phyloP scores from a whole-genome alignment of 768 basidiomycete genomes.

The Pleurotus tuber-regium region DNA sequence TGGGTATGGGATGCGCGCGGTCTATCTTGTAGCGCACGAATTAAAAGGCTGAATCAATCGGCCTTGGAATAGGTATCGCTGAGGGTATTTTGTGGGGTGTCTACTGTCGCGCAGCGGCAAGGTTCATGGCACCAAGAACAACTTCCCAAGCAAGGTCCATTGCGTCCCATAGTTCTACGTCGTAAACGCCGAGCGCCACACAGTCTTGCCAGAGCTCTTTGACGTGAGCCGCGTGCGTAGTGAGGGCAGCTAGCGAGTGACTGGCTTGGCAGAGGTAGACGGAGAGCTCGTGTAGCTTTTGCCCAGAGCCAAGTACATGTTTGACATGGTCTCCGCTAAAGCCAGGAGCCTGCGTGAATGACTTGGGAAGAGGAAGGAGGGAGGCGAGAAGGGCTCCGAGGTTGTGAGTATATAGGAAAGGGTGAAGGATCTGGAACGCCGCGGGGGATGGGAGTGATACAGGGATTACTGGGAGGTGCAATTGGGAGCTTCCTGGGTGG shows the following conservation, averaged over 20 bases:
- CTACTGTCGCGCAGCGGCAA: conserved; percentile 39
- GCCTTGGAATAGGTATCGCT: background rate
- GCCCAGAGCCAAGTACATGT: conserved; percentile 44
- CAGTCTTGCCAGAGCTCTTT: conserved; percentile 82
- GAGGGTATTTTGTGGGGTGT: conserved; percentile 6
- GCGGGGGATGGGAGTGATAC: conserved; percentile 69
- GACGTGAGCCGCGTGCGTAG: conserved; percentile 61
- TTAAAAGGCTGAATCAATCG: conserved; percentile 6
- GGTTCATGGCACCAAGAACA: conserved; percentile 53
- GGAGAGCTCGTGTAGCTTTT: conserved; percentile 54
- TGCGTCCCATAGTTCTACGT: conserved; percentile 73
- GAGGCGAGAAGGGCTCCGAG: conserved; percentile 54
- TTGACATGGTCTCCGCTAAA: conserved; percentile 23
- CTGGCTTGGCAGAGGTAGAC: conserved; percentile 48
- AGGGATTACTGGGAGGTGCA: conserved; percentile 66
- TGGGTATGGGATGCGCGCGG: background rate
- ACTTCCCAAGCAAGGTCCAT: conserved; percentile 82
- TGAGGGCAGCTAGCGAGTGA: conserved; percentile 41
- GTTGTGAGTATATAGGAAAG: conserved; percentile 69
- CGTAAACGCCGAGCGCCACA: conserved; percentile 69
- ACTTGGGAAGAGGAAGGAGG: conserved; percentile 57
- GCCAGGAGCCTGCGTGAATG: conserved; percentile 35
- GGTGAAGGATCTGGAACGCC: conserved; percentile 62
- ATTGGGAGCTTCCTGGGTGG: conserved; percentile 11
- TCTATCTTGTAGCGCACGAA: conserved; percentile 5